A percentile compares a stretch with the other conserved stretches of the same genome.
phyloP scores from a whole-genome alignment of 768 basidiomycete genomes.

The Tricholoma sp. region DNA sequence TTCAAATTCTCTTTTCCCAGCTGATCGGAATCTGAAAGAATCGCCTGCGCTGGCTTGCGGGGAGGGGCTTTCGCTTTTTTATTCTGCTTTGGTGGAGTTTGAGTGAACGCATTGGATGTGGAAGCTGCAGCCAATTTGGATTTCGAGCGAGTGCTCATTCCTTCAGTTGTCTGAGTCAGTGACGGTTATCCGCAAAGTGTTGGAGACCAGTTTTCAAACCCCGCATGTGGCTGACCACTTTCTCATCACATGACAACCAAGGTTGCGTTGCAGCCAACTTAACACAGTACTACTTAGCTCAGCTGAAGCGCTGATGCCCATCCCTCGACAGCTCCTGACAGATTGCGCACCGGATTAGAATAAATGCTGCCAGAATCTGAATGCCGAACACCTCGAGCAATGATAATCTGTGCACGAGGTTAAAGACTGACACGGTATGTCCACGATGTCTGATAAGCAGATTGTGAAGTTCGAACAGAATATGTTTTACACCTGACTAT shows the following conservation, averaged over 20 bases:
- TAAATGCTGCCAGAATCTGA: not conserved
- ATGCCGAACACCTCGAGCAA: not conserved
- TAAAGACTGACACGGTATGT: not conserved
- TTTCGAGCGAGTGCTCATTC: slow-evolving; percentile 44
- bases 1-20: slow-evolving; percentile 23
- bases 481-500: not conserved
- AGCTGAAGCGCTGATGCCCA: too few species aligned
- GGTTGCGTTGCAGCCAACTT: too few species aligned
- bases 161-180: slow-evolving; percentile 1
- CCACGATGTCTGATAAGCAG: not conserved
- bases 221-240: not conserved
- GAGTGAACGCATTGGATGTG: slow-evolving; percentile 9
- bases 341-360: not conserved
- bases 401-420: not conserved
- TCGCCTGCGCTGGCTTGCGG: slow-evolving; percentile 7
- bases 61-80: slow-evolving; percentile 10
- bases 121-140: slow-evolving; percentile 29
- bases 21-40: slow-evolving; percentile 11
- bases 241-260: slow-evolving; percentile 7
- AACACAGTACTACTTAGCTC: too few species aligned
- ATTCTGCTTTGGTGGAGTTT: slow-evolving; percentile 8
- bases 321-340: not conserved
- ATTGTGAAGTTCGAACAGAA: not conserved
- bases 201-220: slow-evolving; percentile 1
- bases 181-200: not conserved